Base-by-base conservation (phyloP, 2,329 filamentous ascomycete genomes). In the Ceratocystis lukuohia region DNA sequence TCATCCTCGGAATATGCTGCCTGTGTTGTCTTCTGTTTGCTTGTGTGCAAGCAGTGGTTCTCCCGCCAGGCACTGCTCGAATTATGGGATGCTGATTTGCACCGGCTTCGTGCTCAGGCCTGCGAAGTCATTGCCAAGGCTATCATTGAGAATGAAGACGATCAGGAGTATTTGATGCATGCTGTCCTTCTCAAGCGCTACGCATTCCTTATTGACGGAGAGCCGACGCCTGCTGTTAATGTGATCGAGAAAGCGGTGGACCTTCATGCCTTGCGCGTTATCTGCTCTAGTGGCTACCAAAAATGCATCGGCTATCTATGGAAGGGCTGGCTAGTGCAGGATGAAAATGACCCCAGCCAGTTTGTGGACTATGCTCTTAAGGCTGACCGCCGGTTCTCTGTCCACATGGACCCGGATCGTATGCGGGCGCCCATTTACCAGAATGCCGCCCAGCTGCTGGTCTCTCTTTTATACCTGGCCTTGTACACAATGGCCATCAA, bases 301-400 rank as follows among this genome's bases (percentile, higher is more conserved):
- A 96, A 95, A 77, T 97, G 93, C 73, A 91, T 97, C 72, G 84
- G 82, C 69, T 91, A 95, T 73, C 85, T 99, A 7, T 99, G 94
- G 94, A 85, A 86, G 69, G 94, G 94, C 25, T 99, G 94, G 94
- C 80, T 97, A 7, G 86, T 96, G n/a, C 94, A 99, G 74, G 91
- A 96, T 70, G 91, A 96, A 71, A 82, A 92, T 62, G 92, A 97
- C 71, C 88, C 93, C 0, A 85, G 87, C n/a, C 86, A 85, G 64
- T 99, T 99, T 73, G 82, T 96, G 65, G 87, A 92, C 72, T 99
- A 95, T 79, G 84, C 87, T 71, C 81, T 90, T 68, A 91, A 91
- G 74, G 89, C 87, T 68, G 89, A 92, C 73, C 86, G 85, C 1
- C 82, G 80, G 57, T 95, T 94, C 75, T 84, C 87, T 77, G 78